Base-by-base conservation (phyloP, 2,329 filamentous ascomycete species). In the Diplocarpon rosae region DNA sequence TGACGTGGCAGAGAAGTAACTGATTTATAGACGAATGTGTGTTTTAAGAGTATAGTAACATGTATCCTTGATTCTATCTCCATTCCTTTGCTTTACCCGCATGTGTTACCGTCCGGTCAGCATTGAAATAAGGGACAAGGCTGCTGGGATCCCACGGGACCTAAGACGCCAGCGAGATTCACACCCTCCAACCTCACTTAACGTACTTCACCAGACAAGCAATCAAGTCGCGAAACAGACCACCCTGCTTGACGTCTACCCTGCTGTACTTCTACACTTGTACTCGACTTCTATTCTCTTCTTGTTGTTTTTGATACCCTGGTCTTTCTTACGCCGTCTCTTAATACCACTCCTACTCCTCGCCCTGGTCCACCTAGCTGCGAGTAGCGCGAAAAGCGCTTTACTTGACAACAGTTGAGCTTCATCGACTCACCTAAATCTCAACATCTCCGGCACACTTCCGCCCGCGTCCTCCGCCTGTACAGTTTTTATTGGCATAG, bases 261-360 rank as follows among this genome's bases (percentile, higher is more conserved):
- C 10, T 15, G 27, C 16, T 13, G 33, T 41, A 34, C 37, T 37
- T 17, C 46, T 55, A 50, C 50, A 58, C 51, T 52, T 52, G 52
- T 54, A 51, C 47, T 46, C 34, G 9, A 42, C 41, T 52, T 51
- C 43, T 24, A 4, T 24, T 24, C 20, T 4, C 39, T 54, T 53
- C 48, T 54, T 56, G 48, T 55, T 57, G 44, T 24, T 57, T 47
- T 54, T 56, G 56, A 60, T 60, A 59, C 56, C 56, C 55, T 44
- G 42, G 43, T 43, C 42, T 43, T 49, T 52, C 41, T 40, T 30
- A 7, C 20, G 20, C 20, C 20, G 20, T 7, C 20, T 24, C 20
- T 24, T 24, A 24, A 24, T 24, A 24, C 20, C 20, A 24, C 20
- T 24, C 20, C 20, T 24, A 24, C 20, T 4, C 20, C 20, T 24